Evolutionary conservation across 257 asterid genomes (phyloP).

Genomic region (Cordia subcordata): DNA sequence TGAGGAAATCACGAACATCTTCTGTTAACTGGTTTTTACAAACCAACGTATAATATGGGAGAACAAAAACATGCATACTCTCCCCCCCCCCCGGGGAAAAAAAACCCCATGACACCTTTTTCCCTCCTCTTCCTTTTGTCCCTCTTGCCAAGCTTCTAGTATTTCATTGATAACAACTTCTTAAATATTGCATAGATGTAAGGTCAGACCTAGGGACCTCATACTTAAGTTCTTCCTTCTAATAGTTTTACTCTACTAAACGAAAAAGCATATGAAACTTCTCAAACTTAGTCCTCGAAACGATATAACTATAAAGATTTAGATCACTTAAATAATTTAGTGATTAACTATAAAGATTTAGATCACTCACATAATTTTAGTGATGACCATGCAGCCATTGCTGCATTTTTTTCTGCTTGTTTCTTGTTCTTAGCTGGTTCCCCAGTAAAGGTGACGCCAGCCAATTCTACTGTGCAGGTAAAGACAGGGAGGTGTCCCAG

Average conservation of each 20-base stretch:
- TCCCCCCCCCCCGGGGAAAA: no score
- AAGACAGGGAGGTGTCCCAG: conserved; percentile 50
- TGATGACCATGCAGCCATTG: conserved; percentile 55
- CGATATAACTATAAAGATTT: neutral
- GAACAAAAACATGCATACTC: no score
- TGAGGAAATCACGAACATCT: no score
- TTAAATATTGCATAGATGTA: neutral
- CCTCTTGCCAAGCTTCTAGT: conserved; percentile 18
- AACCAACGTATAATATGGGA: no score
- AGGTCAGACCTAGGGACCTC: neutral
- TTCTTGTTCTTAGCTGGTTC: conserved; percentile 53
- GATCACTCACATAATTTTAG: conserved; percentile 36
- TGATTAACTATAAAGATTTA: neutral
- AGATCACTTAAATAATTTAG: neutral
- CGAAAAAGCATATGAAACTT: no score
- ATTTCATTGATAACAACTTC: no score
- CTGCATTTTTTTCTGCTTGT: conserved; percentile 58
- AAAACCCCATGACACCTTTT: no score
- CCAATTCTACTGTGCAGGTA: conserved; percentile 46
- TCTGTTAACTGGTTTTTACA: no score
- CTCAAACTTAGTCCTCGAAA: neutral
- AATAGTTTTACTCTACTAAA: no score
- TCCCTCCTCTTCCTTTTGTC: no score
- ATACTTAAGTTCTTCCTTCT: neutral
- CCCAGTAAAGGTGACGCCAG: conserved; percentile 42